Evolutionary conservation across 257 asterid species (phyloP).

Genomic region (Nicotiana noctiflora): DNA sequence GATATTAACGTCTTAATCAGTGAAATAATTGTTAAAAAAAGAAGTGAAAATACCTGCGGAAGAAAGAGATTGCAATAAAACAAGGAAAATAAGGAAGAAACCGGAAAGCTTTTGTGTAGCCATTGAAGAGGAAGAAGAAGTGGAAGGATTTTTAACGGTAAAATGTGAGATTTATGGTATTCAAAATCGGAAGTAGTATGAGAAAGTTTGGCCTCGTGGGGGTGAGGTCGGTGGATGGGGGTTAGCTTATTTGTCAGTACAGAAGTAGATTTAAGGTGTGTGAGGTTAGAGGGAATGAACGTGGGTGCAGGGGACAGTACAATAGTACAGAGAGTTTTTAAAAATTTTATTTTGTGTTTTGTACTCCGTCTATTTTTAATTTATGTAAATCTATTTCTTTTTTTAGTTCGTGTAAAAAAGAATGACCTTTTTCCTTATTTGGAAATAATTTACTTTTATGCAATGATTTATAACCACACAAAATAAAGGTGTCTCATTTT

Average conservation of each 20-base stretch:
- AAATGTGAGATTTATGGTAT: background rate
- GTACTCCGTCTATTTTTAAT: too few species aligned
- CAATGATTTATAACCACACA: too few species aligned
- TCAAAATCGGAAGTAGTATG: too few species aligned
- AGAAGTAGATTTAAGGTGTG: background rate
- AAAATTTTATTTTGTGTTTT: too few species aligned
- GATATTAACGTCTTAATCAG: background rate
- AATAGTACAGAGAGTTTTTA: too few species aligned
- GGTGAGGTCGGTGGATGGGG: background rate
- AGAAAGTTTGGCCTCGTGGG: too few species aligned
- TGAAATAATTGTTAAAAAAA: background rate
- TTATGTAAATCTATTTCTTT: too few species aligned
- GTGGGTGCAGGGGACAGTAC: background rate
- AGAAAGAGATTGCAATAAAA: slow-evolving; percentile 12
- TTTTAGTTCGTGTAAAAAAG: too few species aligned
- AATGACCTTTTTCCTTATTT: too few species aligned
- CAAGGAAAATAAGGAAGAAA: background rate
- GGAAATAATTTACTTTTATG: too few species aligned
- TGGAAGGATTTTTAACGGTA: background rate
- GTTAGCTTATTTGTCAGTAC: background rate
- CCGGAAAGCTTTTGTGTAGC: background rate
- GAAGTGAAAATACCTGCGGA: slow-evolving; percentile 12
- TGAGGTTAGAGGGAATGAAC: background rate
- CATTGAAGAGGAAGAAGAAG: background rate
- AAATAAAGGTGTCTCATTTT: too few species aligned